Conservation (phyloP, 2,329 filamentous ascomycete species). For the Alternaria solani region DNA sequence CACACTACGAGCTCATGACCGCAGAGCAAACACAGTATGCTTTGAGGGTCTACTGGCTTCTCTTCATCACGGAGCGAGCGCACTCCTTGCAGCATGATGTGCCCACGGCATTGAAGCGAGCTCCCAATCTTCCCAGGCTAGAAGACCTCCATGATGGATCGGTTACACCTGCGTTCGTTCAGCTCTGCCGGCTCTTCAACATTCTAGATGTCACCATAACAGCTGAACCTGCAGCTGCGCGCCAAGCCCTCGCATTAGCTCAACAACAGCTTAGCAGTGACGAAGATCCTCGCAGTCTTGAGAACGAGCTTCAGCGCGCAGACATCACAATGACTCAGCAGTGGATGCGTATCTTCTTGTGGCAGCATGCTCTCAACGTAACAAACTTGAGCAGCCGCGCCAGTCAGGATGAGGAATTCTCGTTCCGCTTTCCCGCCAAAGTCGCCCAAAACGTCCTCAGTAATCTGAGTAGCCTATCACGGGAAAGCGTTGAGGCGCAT, state of each 20-base stretch:
- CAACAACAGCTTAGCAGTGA: slow-evolving; percentile 46
- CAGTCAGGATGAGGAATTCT: slow-evolving; percentile 44
- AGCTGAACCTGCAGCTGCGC: slow-evolving; percentile 39
- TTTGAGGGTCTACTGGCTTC: slow-evolving; percentile 46
- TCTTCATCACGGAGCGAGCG: slow-evolving; percentile 48
- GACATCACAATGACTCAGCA: slow-evolving; percentile 51
- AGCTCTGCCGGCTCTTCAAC: slow-evolving; percentile 46
- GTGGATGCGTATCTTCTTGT: slow-evolving; percentile 50
- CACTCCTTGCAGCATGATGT: slow-evolving; percentile 49
- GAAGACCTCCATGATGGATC: slow-evolving; percentile 44
- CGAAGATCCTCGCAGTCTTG: slow-evolving; percentile 34
- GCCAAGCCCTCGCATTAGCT: slow-evolving; percentile 40
- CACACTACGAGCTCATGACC: slow-evolving; percentile 36
- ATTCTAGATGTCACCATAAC: slow-evolving; percentile 47
- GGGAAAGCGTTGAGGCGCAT: slow-evolving; percentile 46
- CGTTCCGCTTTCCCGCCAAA: slow-evolving; percentile 46
- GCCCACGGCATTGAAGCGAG: slow-evolving; percentile 42
- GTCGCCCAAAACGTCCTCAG: slow-evolving; percentile 45
- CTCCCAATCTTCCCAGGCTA: slow-evolving; percentile 37
- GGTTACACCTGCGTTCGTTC: slow-evolving; percentile 45
- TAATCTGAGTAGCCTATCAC: slow-evolving; percentile 41
- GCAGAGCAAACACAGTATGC: slow-evolving; percentile 39
- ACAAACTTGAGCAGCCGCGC: slow-evolving; percentile 40
- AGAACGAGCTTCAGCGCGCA: slow-evolving; percentile 49
- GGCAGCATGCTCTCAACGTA: slow-evolving; percentile 48